Evolutionary conservation across 108 stramenopile genomes (phyloP).

Genomic region (Phaeodactylum tricornutum): DNA sequence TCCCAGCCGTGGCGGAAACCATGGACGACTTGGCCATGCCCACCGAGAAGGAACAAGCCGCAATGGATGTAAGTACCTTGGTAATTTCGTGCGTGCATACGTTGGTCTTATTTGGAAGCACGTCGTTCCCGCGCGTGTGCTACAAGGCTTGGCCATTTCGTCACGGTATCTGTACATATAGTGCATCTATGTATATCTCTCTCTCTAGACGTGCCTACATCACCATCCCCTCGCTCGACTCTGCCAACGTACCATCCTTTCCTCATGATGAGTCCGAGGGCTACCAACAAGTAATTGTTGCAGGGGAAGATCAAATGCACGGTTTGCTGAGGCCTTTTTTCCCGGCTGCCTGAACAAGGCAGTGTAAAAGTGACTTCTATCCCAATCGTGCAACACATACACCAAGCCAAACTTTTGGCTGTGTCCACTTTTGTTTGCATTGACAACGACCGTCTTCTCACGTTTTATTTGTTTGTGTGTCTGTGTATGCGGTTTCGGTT

Average conservation of each 20-base stretch:
- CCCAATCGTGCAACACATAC: conserved; percentile 57
- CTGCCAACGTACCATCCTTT: too few relatives aligned
- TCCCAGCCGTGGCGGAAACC: conserved; percentile 11
- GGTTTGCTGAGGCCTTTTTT: conserved; percentile 63
- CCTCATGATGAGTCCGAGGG: too few relatives aligned
- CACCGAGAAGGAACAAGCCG: conserved; percentile 34
- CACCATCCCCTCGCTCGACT: too few relatives aligned
- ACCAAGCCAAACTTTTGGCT: too few relatives aligned
- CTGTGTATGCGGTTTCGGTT: conserved; percentile 3
- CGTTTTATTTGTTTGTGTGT: conserved; percentile 2
- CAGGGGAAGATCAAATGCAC: conserved; percentile 25
- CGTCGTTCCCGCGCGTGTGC: too few relatives aligned
- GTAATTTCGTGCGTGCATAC: neutral
- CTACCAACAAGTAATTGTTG: too few relatives aligned
- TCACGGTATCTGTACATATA: neutral
- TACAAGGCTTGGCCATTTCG: neutral
- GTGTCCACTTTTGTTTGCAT: neutral
- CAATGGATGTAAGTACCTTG: conserved; percentile 35
- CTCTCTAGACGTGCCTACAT: too few relatives aligned
- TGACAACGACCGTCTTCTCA: neutral
- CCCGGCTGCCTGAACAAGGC: too few relatives aligned
- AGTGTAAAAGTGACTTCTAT: conserved; percentile 56
- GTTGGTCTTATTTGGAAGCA: too few relatives aligned
- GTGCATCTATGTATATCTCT: neutral
- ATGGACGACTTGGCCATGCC: conserved; percentile 71